Conservation (phyloP, 163 green algal genomes). For the Trebouxia gelatinosa region DNA sequence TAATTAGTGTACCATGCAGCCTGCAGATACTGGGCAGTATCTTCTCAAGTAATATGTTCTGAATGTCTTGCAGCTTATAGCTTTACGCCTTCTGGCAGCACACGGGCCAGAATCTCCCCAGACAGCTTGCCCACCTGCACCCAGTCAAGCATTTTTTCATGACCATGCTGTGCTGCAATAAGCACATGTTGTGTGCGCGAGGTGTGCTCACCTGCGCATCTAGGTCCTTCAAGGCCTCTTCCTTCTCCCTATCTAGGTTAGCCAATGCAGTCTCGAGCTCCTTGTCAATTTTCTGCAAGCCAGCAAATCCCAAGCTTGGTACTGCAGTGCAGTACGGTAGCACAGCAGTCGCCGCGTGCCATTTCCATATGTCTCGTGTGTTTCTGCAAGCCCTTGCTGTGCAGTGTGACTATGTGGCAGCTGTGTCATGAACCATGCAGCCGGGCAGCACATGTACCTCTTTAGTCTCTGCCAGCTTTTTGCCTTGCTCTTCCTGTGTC, state of each 20-base stretch:
- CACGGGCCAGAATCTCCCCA: slow-evolving; percentile 81
- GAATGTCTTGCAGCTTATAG: too few relatives aligned
- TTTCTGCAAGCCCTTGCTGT: too few relatives aligned
- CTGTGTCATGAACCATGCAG: too few relatives aligned
- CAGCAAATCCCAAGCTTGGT: too few relatives aligned
- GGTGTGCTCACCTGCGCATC: slow-evolving; percentile 64
- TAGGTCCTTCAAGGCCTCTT: slow-evolving; percentile 67
- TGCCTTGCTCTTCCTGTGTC: slow-evolving; percentile 71
- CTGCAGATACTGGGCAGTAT: too few relatives aligned
- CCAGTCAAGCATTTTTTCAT: background rate
- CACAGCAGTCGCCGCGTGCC: too few relatives aligned
- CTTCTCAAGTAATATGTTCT: too few relatives aligned
- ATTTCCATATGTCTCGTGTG: too few relatives aligned
- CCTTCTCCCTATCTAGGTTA: slow-evolving; percentile 83
- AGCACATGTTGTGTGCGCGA: background rate
- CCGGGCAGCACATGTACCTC: slow-evolving; percentile 42
- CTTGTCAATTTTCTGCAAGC: slow-evolving; percentile 65
- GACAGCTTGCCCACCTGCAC: slow-evolving; percentile 79
- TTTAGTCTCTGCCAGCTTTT: slow-evolving; percentile 75
- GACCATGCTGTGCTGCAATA: background rate
- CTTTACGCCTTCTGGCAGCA: slow-evolving; percentile 84
- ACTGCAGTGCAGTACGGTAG: background rate
- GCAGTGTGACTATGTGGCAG: too few relatives aligned
- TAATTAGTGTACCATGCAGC: too few relatives aligned
- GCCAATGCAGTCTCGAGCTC: slow-evolving; percentile 71